Conservation (phyloP, 805 yeast species). For the Wickerhamiella domercqiae region DNA sequence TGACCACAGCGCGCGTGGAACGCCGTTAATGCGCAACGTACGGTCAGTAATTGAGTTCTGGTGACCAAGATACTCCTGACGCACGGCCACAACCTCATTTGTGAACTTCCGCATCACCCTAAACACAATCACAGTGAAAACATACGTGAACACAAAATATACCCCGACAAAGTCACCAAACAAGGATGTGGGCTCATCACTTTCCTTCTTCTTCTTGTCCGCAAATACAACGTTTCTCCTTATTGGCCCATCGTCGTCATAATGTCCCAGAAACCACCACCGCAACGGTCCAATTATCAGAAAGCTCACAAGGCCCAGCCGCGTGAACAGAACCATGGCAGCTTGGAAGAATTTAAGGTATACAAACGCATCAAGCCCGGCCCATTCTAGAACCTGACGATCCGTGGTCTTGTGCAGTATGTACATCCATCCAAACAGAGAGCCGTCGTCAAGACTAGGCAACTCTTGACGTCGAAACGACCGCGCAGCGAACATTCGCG, state of each 20-base stretch:
- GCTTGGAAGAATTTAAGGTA: conserved; percentile 81
- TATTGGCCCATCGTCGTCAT: conserved; percentile 33
- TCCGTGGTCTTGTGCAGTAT: conserved; percentile 52
- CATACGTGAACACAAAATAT: conserved; percentile 73
- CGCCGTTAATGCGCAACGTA: conserved; percentile 75
- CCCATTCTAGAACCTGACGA: conserved; percentile 64
- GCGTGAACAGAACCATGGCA: conserved; percentile 54
- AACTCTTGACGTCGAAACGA: conserved; percentile 37
- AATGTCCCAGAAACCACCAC: conserved; percentile 65
- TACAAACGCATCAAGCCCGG: conserved; percentile 90
- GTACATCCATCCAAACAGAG: conserved; percentile 72
- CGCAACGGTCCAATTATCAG: conserved; percentile 72
- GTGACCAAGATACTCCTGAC: conserved; percentile 70
- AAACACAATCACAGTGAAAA: conserved; percentile 50
- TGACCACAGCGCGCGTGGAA: conserved; percentile 66
- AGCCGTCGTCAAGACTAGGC: conserved; percentile 39
- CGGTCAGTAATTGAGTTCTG: conserved; percentile 86
- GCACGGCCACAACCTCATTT: conserved; percentile 50
- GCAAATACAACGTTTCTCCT: no score
- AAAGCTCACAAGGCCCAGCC: conserved; percentile 55
- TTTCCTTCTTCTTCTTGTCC: conserved; percentile 2
- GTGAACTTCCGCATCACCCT: conserved; percentile 41
- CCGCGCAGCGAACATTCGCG: conserved; percentile 75
- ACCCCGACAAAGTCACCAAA: conserved; percentile 48
- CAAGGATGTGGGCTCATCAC: conserved; percentile 4